These are phyloP conservation scores for Cetradonia linearis DNA, from an alignment of 495 filamentous ascomycete genomes.

Conservation along the genomic window DNA sequence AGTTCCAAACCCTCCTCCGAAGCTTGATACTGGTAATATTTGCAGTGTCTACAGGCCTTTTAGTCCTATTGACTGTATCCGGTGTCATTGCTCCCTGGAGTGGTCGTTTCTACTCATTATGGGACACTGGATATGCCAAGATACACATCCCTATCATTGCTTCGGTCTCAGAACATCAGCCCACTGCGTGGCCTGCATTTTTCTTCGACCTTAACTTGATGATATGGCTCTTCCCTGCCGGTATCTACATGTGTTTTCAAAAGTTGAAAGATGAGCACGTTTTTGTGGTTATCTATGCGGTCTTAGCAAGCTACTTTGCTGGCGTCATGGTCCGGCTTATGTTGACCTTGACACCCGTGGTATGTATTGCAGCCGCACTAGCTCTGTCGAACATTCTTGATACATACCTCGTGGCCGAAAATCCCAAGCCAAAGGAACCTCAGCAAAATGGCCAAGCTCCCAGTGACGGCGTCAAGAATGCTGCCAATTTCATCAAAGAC, in stretches of 20 bases:
- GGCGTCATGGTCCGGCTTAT: conserved; percentile 99
- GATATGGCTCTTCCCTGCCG: conserved; percentile 98
- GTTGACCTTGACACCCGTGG: conserved; percentile 92
- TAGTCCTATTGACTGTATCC: conserved; percentile 73
- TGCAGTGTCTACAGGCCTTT: conserved; percentile 57
- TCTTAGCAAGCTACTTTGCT: conserved; percentile 94
- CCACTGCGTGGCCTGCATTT: conserved; percentile 99
- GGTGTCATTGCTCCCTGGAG: conserved; percentile 97
- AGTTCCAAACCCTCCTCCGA: conserved; percentile 80
- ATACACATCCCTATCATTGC: conserved; percentile 99
- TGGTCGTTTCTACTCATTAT: conserved; percentile 97
- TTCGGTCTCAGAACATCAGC: conserved; percentile 98
- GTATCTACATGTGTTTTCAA: conserved; percentile 97
- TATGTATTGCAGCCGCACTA: conserved; percentile 89
- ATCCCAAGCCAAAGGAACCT: conserved; percentile 34
- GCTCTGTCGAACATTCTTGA: conserved; percentile 84
- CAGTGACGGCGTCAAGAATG: conserved; percentile 30
- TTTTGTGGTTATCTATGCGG: conserved; percentile 92
- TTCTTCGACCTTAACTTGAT: conserved; percentile 98
- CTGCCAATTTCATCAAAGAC: conserved; percentile 24
- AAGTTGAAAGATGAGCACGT: conserved; percentile 92
- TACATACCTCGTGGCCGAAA: conserved; percentile 58
- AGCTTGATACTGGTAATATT: conserved; percentile 71
- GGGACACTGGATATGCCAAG: conserved; percentile 98
- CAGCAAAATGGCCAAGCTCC: conserved; percentile 38